These are phyloP conservation scores for Phialophora chinensis DNA, from an alignment of 2,329 filamentous ascomycete genomes.

Conservation along the genomic window DNA sequence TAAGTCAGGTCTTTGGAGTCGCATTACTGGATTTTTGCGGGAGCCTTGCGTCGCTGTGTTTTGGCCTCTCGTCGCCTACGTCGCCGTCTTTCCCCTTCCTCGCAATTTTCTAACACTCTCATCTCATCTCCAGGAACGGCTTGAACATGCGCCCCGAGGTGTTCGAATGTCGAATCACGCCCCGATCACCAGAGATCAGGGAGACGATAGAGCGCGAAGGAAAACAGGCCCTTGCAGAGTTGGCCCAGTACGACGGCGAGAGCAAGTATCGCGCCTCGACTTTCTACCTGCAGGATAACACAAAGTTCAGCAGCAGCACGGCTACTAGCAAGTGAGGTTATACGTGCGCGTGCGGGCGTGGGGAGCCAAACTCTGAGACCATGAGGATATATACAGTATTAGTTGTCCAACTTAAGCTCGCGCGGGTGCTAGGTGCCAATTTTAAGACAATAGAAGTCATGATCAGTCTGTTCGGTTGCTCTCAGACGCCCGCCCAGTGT, in stretches of 20 bases:
- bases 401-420: no score
- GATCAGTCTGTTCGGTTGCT: no score
- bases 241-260: conserved; percentile 61
- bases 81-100: neutral
- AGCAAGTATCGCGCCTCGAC: conserved; percentile 64
- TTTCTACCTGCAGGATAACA: conserved; percentile 50
- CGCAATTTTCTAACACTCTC: conserved; percentile 3
- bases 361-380: neutral
- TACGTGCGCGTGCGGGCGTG: no score
- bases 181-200: conserved; percentile 56
- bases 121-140: conserved; percentile 49
- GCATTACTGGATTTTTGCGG: no score
- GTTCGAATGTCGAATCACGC: conserved; percentile 61
- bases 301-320: neutral
- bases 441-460: no score
- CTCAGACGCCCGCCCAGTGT: no score
- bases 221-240: conserved; percentile 57
- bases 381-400: neutral
- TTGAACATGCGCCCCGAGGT: conserved; percentile 64
- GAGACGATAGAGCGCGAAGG: conserved; percentile 61
- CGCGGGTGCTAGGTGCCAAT: no score
- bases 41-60: no score
- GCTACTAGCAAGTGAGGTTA: neutral
- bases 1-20: neutral
- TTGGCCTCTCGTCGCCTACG: conserved; percentile 39